Conservation (phyloP, 208 protist species). For the Crithidia sp. region DNA sequence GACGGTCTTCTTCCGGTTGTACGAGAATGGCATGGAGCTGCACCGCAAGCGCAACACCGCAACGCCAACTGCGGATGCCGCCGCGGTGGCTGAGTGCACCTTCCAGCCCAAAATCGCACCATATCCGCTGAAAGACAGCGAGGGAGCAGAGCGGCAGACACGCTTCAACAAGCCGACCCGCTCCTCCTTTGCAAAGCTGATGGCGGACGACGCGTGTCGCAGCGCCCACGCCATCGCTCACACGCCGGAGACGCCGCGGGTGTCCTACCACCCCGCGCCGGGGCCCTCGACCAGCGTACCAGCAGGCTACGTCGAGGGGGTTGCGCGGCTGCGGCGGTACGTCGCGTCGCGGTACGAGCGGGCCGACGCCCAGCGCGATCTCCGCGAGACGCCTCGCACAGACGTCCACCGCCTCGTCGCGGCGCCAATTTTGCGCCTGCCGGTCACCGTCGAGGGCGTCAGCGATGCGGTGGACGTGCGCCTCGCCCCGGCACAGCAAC, state of each 20-base stretch:
- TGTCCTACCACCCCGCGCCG: conserved; percentile 52
- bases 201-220: conserved; percentile 5
- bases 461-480: conserved; percentile 55
- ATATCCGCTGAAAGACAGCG: background rate
- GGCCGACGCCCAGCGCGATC: conserved; percentile 18
- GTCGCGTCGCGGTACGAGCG: conserved; percentile 33
- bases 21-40: conserved; percentile 34
- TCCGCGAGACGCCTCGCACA: conserved; percentile 35
- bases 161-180: conserved; percentile 64
- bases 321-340: conserved; percentile 67
- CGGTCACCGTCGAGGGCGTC: conserved; percentile 36
- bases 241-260: conserved; percentile 52
- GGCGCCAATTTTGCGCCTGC: conserved; percentile 68
- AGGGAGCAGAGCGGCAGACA: background rate
- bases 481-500: conserved; percentile 31
- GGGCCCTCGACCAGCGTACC: conserved; percentile 72
- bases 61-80: background rate
- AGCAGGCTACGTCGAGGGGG: conserved; percentile 76
- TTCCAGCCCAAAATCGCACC: conserved; percentile 21
- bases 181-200: conserved; percentile 66
- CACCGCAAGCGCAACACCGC: conserved; percentile 14
- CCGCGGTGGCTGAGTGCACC: conserved; percentile 12
- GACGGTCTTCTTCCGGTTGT: conserved; percentile 33
- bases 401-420: conserved; percentile 12
- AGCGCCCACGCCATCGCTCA: conserved; percentile 34